A percentile compares a stretch with the other conserved stretches of the same genome.
phyloP scores from a whole-genome alignment of 345 rosid species.

The Camelina hispida region DNA sequence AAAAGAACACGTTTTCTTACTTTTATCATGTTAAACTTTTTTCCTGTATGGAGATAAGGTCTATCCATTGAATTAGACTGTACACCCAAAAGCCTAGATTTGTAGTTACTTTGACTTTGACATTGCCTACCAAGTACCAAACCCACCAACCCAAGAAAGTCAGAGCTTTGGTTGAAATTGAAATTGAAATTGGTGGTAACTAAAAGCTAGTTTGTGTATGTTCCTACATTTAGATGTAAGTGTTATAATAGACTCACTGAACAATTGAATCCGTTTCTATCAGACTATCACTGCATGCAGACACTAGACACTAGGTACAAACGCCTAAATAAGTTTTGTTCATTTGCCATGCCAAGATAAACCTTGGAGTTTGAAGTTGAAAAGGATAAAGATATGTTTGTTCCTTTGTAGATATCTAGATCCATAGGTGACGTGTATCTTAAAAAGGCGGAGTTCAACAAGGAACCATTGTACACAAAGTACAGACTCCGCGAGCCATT shows the following conservation, averaged over 20 bases:
- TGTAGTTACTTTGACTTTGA: slow-evolving; percentile 24
- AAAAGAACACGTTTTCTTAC: neutral
- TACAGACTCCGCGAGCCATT: slow-evolving; percentile 86
- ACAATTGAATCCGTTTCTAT: neutral
- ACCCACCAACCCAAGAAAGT: slow-evolving; percentile 8
- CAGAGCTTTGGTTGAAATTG: slow-evolving; percentile 3
- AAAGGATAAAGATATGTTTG: slow-evolving; percentile 4
- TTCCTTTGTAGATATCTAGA: slow-evolving; percentile 72
- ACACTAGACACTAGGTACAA: neutral
- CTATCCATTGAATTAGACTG: neutral
- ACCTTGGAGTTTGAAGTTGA: neutral
- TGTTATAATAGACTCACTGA: neutral
- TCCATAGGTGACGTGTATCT: slow-evolving; percentile 92
- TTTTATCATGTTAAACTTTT: neutral
- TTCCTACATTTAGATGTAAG: neutral
- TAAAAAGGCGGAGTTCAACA: slow-evolving; percentile 86
- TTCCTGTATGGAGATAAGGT: neutral
- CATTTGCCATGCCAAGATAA: slow-evolving; percentile 13
- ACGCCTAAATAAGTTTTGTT: slow-evolving; percentile 4
- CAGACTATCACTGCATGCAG: slow-evolving; percentile 1
- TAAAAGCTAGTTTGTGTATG: slow-evolving; percentile 11
- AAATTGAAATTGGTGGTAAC: slow-evolving; percentile 7
- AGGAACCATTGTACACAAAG: slow-evolving; percentile 83
- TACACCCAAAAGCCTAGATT: neutral
- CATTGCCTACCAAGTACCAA: slow-evolving; percentile 18